Evolutionary conservation across 148 eudicot species (phyloP).

Genomic region (Silene latifolia): DNA sequence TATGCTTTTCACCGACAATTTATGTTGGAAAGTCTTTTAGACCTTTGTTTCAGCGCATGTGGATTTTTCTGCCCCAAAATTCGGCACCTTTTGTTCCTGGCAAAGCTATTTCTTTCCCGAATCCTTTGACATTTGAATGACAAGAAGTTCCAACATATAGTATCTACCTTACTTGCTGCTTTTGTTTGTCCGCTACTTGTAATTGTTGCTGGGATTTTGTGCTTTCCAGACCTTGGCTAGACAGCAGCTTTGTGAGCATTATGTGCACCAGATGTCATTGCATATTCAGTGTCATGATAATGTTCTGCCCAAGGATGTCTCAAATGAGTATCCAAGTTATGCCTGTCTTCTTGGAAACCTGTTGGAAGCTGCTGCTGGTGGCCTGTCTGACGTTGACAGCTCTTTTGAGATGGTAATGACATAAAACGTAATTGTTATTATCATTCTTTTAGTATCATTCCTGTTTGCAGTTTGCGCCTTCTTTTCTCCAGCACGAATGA

Average conservation of each 20-base stretch:
- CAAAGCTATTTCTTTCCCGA: not conserved
- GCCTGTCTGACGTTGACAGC: slow-evolving; percentile 50
- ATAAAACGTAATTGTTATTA: slow-evolving; percentile 2
- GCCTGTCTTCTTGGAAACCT: slow-evolving; percentile 94
- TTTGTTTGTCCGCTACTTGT: slow-evolving; percentile 3
- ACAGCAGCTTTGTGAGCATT: slow-evolving; percentile 53
- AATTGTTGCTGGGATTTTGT: slow-evolving; percentile 5
- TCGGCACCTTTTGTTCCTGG: not conserved
- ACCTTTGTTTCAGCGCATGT: not conserved
- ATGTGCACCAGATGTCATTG: slow-evolving; percentile 68
- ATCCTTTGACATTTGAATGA: not conserved
- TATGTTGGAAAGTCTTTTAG: not conserved
- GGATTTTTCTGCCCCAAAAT: not conserved
- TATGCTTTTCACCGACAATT: not conserved
- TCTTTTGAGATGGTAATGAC: slow-evolving; percentile 69
- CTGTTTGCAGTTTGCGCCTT: not conserved
- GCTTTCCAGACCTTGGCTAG: slow-evolving; percentile 55
- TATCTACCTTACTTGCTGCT: not conserved
- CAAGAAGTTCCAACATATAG: not conserved
- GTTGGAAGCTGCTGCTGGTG: slow-evolving; percentile 63
- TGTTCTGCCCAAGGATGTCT: slow-evolving; percentile 63
- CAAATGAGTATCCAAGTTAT: slow-evolving; percentile 76
- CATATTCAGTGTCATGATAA: slow-evolving; percentile 50
- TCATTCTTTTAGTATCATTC: slow-evolving; percentile 6
- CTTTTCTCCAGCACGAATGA: not conserved